Evolutionary conservation across 345 rosid species (phyloP).

Genomic region (Hypericum androsaemum): DNA sequence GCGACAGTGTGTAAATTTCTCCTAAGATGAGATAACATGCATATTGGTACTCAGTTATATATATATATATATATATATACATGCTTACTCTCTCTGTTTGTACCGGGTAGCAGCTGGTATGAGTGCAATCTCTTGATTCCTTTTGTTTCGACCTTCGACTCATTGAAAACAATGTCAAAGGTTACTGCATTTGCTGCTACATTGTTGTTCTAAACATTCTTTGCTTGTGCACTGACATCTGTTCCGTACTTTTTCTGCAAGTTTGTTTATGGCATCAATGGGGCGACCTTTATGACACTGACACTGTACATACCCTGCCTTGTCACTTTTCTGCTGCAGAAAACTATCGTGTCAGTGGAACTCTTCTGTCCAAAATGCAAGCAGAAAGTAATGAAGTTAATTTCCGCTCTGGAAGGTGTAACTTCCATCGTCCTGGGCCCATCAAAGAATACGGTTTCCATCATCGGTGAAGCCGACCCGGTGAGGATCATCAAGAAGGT

Average conservation of each 20-base stretch:
- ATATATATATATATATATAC: too few relatives aligned
- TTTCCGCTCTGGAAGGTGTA: slow-evolving; percentile 45
- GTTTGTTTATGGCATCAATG: too few relatives aligned
- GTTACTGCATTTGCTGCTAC: slow-evolving; percentile 14
- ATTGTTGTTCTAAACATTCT: too few relatives aligned
- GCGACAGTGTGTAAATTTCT: background rate
- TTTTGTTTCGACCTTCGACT: background rate
- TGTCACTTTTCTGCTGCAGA: slow-evolving; percentile 43
- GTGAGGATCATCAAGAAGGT: slow-evolving; percentile 38
- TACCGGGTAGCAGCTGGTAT: too few relatives aligned
- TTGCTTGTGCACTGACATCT: too few relatives aligned
- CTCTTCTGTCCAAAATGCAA: slow-evolving; percentile 45
- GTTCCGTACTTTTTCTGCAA: slow-evolving; percentile 15
- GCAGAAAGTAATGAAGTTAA: slow-evolving; percentile 43
- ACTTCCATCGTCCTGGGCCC: slow-evolving; percentile 39
- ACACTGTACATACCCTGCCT: too few relatives aligned
- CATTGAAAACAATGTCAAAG: slow-evolving; percentile 33
- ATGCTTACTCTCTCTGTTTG: slow-evolving; percentile 5
- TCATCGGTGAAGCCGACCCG: slow-evolving; percentile 53
- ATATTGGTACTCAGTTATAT: slow-evolving; percentile 2
- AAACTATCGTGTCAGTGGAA: slow-evolving; percentile 47
- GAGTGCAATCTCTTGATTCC: too few relatives aligned
- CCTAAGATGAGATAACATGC: slow-evolving; percentile 1
- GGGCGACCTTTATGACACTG: slow-evolving; percentile 4
- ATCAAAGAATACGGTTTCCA: slow-evolving; percentile 36